A percentile compares a stretch with the other conserved stretches of the same genome.
Conservation (phyloP, 2,329 filamentous ascomycete genomes). For the Botrytis fabae region DNA sequence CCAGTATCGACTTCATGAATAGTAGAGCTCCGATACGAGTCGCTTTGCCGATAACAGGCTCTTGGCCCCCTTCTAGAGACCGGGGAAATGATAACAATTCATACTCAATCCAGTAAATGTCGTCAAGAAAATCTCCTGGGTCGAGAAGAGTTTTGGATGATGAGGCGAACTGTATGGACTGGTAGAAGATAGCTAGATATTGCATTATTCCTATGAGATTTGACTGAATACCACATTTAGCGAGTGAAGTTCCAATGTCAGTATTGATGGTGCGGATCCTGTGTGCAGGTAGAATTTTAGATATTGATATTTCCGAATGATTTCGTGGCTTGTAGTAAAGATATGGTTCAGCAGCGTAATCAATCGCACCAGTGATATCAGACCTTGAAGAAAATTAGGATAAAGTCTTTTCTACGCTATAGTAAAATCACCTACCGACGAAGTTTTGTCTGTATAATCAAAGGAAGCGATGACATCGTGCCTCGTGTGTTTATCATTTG, state of each 20-base stretch:
- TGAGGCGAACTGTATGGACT: constrained; percentile 26
- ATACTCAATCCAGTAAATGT: constrained; percentile 32
- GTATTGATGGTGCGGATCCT: constrained; percentile 1
- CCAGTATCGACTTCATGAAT: constrained; percentile 30
- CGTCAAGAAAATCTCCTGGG: constrained; percentile 27
- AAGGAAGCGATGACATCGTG: constrained; percentile 18
- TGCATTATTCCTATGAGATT: constrained; percentile 26
- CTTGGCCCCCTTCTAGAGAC: not conserved
- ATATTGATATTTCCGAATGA: constrained; percentile 23
- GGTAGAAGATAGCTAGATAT: constrained; percentile 28
- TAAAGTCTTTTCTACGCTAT: not conserved
- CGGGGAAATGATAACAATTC: constrained; percentile 28
- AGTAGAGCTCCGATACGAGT: constrained; percentile 29
- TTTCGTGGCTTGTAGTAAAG: constrained; percentile 21
- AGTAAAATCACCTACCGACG: constrained; percentile 24
- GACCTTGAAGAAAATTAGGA: constrained; percentile 24
- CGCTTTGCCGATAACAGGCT: constrained; percentile 25
- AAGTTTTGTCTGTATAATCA: constrained; percentile 30
- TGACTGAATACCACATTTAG: constrained; percentile 9
- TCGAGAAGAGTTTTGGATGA: constrained; percentile 19
- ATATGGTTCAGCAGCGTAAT: constrained; percentile 30
- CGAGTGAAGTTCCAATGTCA: constrained; percentile 6
- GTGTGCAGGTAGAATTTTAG: constrained; percentile 21
- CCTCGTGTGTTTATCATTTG: constrained; percentile 27
- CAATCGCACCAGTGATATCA: constrained; percentile 35